Conservation (phyloP, 139 green algal genomes). For the Coelastrella sp. region DNA sequence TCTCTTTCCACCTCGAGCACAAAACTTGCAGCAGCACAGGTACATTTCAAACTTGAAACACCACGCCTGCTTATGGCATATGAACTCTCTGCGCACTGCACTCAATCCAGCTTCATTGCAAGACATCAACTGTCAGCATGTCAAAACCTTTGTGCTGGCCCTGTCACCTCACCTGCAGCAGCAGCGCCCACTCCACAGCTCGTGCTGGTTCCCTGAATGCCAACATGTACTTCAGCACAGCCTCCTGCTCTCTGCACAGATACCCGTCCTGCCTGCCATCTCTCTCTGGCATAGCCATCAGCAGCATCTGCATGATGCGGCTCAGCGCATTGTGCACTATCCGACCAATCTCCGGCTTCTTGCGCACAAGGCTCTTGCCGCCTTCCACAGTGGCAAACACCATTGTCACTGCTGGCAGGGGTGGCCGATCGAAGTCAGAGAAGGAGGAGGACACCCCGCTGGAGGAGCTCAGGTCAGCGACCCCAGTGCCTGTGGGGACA, state of each 20-base stretch:
- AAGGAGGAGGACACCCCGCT: neutral
- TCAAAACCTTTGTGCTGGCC: neutral
- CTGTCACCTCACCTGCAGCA: constrained; percentile 19
- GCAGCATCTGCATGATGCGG: constrained; percentile 10
- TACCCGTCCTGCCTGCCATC: constrained; percentile 48
- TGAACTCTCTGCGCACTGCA: too few relatives aligned
- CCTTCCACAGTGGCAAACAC: constrained; percentile 33
- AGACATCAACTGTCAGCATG: neutral
- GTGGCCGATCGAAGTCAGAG: neutral
- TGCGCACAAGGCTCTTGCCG: neutral
- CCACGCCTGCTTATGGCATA: neutral
- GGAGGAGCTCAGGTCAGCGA: constrained; percentile 6
- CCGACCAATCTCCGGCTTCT: neutral
- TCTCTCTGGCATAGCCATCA: constrained; percentile 15
- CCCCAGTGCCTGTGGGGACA: neutral
- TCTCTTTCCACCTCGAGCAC: neutral
- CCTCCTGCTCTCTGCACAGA: constrained; percentile 50
- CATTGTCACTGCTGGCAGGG: constrained; percentile 10
- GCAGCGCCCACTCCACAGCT: constrained; percentile 57
- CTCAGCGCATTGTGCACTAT: neutral
- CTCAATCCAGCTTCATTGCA: neutral
- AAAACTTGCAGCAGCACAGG: neutral
- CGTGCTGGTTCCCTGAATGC: constrained; percentile 46
- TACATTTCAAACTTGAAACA: too few relatives aligned
- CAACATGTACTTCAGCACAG: constrained; percentile 63